phyloP scores from a whole-genome alignment of 768 basidiomycete genomes.

The Clitopilus passeckerianus region DNA sequence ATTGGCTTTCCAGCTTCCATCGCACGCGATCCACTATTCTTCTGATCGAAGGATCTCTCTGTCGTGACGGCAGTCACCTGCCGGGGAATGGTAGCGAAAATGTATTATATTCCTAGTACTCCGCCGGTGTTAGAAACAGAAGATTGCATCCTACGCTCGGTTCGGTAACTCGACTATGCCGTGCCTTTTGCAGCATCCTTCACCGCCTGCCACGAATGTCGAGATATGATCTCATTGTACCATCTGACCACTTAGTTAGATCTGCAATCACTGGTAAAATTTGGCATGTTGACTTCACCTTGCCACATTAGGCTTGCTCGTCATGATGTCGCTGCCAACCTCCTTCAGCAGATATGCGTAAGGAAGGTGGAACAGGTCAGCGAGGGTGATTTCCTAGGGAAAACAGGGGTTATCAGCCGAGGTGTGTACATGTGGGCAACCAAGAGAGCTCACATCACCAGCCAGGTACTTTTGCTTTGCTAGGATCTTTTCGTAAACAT shows the following conservation, averaged over 20 bases:
- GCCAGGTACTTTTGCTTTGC: conserved; percentile 4
- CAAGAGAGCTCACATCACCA: conserved; percentile 2
- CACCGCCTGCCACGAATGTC: neutral
- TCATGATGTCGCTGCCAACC: neutral
- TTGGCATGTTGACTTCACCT: neutral
- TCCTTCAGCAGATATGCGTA: neutral
- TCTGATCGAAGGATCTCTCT: no score
- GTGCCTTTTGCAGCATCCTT: neutral
- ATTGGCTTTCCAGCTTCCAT: no score
- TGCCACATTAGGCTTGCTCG: neutral
- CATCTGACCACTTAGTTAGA: neutral
- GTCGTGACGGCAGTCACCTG: no score
- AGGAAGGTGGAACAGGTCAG: neutral
- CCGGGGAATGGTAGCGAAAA: neutral
- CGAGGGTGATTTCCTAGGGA: neutral
- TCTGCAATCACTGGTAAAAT: neutral
- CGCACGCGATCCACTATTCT: no score
- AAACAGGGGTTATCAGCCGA: neutral
- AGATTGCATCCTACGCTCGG: no score
- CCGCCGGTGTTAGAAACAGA: no score
- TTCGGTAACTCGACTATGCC: neutral
- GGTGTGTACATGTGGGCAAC: neutral
- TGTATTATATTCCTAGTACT: no score
- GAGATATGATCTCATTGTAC: neutral
- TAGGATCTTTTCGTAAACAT: conserved; percentile 3